Evolutionary conservation across 2,329 filamentous ascomycete genomes (phyloP), one percentile per base, ranked within the genome.

Genomic region (Penicillium thymicola): DNA sequence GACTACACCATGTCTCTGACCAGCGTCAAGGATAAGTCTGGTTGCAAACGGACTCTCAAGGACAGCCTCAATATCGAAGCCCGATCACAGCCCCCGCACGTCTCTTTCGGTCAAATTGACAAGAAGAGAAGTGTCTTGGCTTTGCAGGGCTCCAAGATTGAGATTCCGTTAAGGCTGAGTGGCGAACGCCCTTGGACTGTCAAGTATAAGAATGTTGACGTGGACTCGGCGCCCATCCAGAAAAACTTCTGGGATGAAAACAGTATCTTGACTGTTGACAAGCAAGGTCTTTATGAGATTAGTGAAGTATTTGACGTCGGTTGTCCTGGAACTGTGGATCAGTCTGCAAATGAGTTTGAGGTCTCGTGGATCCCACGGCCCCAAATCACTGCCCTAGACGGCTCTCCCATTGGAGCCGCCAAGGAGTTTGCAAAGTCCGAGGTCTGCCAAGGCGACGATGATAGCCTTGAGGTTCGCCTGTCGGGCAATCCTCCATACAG

Each of bases 381-480:
- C 1, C 79, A 86, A 6, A 82, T 88, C 58, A 84, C 84, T n/a
- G 79, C 85, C 4, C 83, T 86, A 45, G 73, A 76, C 58, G 70
- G 70, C 7, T 65, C 63, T 25, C 61, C 66, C 30, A 80, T 90
- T 45, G 78, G 78, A 11, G 74, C 81, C 36, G 78, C 79, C 16
- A 78, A 77, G 9, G 80, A 81, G 34, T 89, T 87, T 69, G 71
- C 86, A 64, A 95, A 95, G 74, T 83, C 86, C 41, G 87, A 92
- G 59, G 88, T 99, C 30, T 99, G 94, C 69, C 92, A 99, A 76
- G 93, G 93, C 30, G 93, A 97, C 59, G 89, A 96, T 67, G 93
- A 97, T 72, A 86, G 87, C 4, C 86, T 97, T 54, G 92, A 97
- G 67, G 79, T 99, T 51, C 82, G 83, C 42, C 82, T 99, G 59